Evolutionary conservation across 306 rosid species (phyloP), one percentile per base, ranked within the genome.

Genomic region (Trifolium dubium): DNA sequence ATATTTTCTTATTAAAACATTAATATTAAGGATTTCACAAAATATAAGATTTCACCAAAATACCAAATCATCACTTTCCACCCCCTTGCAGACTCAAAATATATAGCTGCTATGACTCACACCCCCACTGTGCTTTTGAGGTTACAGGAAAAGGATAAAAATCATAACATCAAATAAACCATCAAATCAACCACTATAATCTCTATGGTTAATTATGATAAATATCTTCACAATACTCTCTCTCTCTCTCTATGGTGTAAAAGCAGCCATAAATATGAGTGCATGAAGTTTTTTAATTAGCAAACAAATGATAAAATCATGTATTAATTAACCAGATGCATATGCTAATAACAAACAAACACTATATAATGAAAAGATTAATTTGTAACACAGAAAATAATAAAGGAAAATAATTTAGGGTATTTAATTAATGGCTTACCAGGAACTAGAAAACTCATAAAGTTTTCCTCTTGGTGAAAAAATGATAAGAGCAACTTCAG

Each of bases 401-500:
- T 23, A 55, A 28, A 55, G 2, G 28, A 23, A 17, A 8, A 51
- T 8, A 28, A 56, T 56, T 44, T 44, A 44, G 50, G 50, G 15
- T 11, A 12, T 39, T 8, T 12, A 23, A 23, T 11, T 10, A 56
- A 56, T 39, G 28, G 35, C 65, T 11, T 40, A 73, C 87, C 80
- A 44, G 79, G 86, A 66, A 74, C 84, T 83, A 14, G 83, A 70
- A 71, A 75, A 79, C 63, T 83, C 86, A 53, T 75, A 79, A 30
- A 83, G 81, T 9, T 79, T 83, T 18, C 87, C 87, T 66, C 76
- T 83, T 15, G 86, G 76, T 50, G 86, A 83, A 64, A 79, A 79
- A 71, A 83, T 71, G 60, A 79, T 83, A 17, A 83, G 87, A 72
- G 82, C 84, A 18, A 83, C 81, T 40, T 83, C 81, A 67, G 81